Percentiles rank a stretch among this genome's conserved stretches.
These are phyloP conservation scores for Boletus rubropictus DNA, from an alignment of 768 basidiomycete species.

Conservation along the genomic window DNA sequence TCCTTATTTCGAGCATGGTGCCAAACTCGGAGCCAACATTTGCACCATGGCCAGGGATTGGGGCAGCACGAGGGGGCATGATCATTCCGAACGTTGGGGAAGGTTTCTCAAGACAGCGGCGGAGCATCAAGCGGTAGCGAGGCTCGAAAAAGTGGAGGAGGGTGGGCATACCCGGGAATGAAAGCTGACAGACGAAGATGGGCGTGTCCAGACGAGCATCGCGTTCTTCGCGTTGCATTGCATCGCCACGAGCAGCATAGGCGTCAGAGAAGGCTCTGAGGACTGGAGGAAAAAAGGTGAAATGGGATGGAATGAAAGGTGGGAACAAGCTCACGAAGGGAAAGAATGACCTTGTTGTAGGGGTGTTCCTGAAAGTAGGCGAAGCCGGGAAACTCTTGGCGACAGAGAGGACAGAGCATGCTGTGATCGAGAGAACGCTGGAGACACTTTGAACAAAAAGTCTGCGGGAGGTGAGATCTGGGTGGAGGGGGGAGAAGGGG, in stretches of 20 bases:
- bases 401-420: conserved; percentile 77
- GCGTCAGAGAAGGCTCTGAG: conserved; percentile 60
- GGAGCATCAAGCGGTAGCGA: conserved; percentile 91
- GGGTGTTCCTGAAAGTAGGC: conserved; percentile 79
- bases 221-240: conserved; percentile 71
- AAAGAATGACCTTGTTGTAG: conserved; percentile 62
- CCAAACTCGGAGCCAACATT: conserved; percentile 55
- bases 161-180: conserved; percentile 88
- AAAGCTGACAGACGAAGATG: conserved; percentile 84
- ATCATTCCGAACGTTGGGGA: conserved; percentile 91
- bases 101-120: conserved; percentile 79
- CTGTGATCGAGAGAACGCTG: conserved; percentile 88
- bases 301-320: conserved; percentile 6
- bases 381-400: conserved; percentile 68
- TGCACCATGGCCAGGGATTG: conserved; percentile 17
- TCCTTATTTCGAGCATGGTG: conserved; percentile 87
- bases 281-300: conserved; percentile 37
- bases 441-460: conserved; percentile 86
- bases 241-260: conserved; percentile 58
- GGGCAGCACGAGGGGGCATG: conserved; percentile 52
- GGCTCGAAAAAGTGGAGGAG: conserved; percentile 93
- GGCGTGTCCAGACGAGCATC: conserved; percentile 80
- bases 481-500: conserved; percentile 2
- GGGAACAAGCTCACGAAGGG: conserved; percentile 49
- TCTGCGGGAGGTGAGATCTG: conserved; percentile 40